Evolutionary conservation across 2,329 filamentous ascomycete species (phyloP).

Genomic region (Chrysosporium queenslandicum): DNA sequence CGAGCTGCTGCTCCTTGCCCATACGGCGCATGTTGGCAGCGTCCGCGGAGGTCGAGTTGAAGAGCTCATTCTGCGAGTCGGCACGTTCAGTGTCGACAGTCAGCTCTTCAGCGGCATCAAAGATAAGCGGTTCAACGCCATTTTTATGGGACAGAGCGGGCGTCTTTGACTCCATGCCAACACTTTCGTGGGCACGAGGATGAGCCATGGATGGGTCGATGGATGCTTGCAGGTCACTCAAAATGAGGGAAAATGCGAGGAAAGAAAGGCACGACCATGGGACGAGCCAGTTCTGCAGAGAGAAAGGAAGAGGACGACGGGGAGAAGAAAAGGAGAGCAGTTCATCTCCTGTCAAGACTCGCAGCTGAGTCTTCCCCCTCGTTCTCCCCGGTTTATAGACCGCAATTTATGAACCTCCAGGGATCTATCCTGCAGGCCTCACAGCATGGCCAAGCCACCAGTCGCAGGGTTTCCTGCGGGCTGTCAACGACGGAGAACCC

Average conservation of each 20-base stretch:
- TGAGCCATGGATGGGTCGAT: too few relatives aligned
- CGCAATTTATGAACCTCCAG: background rate
- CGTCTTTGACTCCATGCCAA: background rate
- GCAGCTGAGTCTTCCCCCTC: background rate
- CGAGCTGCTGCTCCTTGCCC: conserved; percentile 17
- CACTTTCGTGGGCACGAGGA: too few relatives aligned
- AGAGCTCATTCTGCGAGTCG: background rate
- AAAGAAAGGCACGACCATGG: background rate
- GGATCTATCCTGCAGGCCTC: background rate
- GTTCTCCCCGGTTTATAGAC: background rate
- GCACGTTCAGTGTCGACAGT: conserved; percentile 3
- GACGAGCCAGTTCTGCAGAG: background rate
- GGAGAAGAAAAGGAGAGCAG: background rate
- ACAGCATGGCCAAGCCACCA: background rate
- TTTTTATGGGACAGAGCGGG: background rate
- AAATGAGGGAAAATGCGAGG: background rate
- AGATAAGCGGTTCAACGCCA: background rate
- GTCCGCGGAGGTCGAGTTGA: conserved; percentile 13
- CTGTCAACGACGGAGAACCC: background rate
- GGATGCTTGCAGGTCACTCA: too few relatives aligned
- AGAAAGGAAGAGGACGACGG: background rate
- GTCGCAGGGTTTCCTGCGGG: background rate
- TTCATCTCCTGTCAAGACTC: background rate
- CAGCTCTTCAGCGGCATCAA: background rate
- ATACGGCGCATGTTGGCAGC: conserved; percentile 15